Evolutionary conservation across 768 basidiomycete species (phyloP).

Genomic region (Leucocoprinus sp.): DNA sequence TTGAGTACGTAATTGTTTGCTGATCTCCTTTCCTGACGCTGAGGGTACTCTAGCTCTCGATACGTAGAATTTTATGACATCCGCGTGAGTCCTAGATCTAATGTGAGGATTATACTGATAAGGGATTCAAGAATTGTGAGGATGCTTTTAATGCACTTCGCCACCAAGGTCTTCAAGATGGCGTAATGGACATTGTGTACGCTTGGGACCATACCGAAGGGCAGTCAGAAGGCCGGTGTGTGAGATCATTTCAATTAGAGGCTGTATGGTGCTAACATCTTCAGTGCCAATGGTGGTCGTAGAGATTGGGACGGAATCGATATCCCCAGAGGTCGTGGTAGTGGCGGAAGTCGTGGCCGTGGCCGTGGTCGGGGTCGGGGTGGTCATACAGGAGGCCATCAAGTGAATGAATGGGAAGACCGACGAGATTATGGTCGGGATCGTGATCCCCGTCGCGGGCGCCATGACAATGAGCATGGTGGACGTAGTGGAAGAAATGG

Average conservation of each 20-base stretch:
- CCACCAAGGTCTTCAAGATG: conserved; percentile 74
- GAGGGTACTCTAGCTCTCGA: conserved; percentile 50
- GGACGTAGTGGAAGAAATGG: conserved; percentile 24
- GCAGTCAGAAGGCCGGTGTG: conserved; percentile 20
- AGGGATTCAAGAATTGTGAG: conserved; percentile 53
- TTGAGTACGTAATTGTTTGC: conserved; percentile 36
- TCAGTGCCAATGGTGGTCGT: conserved; percentile 24
- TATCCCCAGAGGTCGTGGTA: conserved; percentile 26
- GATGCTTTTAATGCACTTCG: conserved; percentile 76
- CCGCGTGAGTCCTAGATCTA: conserved; percentile 40
- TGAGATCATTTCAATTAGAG: not conserved
- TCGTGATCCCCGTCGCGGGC: conserved; percentile 34
- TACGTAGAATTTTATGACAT: conserved; percentile 94
- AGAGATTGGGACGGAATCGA: conserved; percentile 43
- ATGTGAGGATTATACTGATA: not conserved
- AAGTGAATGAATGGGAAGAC: conserved; percentile 22
- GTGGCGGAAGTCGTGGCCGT: conserved; percentile 29
- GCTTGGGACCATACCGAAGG: conserved; percentile 68
- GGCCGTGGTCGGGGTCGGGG: conserved; percentile 34
- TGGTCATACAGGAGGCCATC: conserved; percentile 23
- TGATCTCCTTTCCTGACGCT: not conserved
- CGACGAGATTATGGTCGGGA: conserved; percentile 38
- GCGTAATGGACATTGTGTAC: conserved; percentile 80
- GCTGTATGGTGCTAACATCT: not conserved
- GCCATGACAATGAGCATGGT: conserved; percentile 33